phyloP scores from a whole-genome alignment of 2,329 filamentous ascomycete genomes.

The Penicillium occitanis region DNA sequence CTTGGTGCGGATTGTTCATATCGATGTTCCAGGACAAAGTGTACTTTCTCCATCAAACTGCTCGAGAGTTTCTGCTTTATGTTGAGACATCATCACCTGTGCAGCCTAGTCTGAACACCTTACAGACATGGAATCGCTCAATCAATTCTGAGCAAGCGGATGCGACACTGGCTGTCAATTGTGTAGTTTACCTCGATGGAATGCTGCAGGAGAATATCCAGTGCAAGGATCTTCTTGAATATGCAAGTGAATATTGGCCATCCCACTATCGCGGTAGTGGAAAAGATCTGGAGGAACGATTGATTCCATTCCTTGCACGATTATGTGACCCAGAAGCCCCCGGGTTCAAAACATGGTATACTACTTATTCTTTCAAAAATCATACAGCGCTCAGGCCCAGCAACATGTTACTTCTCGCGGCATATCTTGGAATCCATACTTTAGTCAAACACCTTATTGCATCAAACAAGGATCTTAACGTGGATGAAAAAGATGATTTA shows the following conservation, averaged over 20 bases:
- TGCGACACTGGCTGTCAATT: neutral
- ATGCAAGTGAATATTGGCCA: neutral
- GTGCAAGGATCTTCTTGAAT: neutral
- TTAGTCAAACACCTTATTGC: no score
- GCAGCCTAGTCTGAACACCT: neutral
- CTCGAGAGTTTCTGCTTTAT: neutral
- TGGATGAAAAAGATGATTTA: no score
- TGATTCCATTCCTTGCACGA: neutral
- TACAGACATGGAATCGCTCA: neutral
- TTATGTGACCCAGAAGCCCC: neutral
- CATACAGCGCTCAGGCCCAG: no score
- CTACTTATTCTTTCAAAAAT: no score
- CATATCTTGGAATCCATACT: no score
- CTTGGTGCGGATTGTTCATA: no score
- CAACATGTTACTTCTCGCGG: no score
- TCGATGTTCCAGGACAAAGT: no score
- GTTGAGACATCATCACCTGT: neutral
- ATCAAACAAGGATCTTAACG: no score
- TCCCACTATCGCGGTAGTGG: neutral
- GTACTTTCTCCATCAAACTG: no score
- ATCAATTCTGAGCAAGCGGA: neutral
- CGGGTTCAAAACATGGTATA: no score
- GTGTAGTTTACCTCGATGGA: neutral
- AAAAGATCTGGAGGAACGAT: neutral
- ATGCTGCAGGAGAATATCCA: neutral